Evolutionary conservation across 176 grass and related monocot species (phyloP).

Genomic region (Chrysopogon serrulatus): DNA sequence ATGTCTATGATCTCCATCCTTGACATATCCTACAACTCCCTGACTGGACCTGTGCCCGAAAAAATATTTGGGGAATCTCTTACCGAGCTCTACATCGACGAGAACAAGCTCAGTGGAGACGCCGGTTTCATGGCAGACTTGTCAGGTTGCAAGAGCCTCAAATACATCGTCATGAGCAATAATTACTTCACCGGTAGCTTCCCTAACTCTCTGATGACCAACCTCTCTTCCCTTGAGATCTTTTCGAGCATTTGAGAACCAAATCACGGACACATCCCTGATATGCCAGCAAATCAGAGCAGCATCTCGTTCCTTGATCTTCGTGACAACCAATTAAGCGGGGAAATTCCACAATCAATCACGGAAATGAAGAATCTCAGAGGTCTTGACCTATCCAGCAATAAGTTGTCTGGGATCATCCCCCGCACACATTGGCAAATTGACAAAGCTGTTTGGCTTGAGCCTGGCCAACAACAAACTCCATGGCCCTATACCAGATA

Average conservation of each 20-base stretch:
- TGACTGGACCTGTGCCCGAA: constrained; percentile 11
- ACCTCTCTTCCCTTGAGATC: constrained; percentile 27
- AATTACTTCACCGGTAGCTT: constrained; percentile 25
- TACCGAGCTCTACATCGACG: constrained; percentile 1
- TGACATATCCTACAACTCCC: neutral
- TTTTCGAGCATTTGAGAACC: constrained; percentile 27
- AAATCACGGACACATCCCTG: constrained; percentile 15
- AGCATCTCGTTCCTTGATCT: constrained; percentile 3
- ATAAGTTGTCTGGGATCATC: constrained; percentile 23
- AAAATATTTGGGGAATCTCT: constrained; percentile 12
- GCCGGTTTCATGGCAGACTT: constrained; percentile 11
- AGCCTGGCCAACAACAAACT: constrained; percentile 7
- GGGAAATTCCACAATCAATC: neutral
- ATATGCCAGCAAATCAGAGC: neutral
- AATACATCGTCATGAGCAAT: constrained; percentile 7
- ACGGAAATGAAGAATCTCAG: neutral
- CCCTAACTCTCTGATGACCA: constrained; percentile 10
- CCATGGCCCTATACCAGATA: constrained; percentile 29
- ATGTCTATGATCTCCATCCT: constrained; percentile 20
- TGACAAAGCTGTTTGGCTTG: neutral
- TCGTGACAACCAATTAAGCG: constrained; percentile 18
- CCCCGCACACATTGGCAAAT: constrained; percentile 16
- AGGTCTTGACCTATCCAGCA: neutral
- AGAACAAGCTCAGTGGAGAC: constrained; percentile 11
- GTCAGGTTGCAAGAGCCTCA: constrained; percentile 23